Base-by-base conservation (phyloP, 2,329 filamentous ascomycete genomes). In the Curvularia sp. region DNA sequence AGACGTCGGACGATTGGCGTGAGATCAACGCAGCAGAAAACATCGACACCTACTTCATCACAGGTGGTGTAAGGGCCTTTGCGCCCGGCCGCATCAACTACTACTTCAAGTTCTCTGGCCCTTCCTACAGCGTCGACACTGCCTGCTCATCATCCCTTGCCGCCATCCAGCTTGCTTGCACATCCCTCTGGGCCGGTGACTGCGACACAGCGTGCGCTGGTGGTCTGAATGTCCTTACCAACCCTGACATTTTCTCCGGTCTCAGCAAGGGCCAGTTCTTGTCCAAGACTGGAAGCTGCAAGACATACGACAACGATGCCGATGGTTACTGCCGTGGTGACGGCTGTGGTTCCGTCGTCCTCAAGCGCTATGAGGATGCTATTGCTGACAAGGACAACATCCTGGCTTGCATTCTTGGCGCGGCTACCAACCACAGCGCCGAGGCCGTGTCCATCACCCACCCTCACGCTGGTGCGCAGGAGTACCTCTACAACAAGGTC, bases 261-360 rank as follows among this genome's bases (percentile, higher is more conserved):
- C 80, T 94, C 7, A 89, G 87, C 71, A 87, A 89, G 65, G 91
- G 89, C 12, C 89, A 92, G 68, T 93, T 94, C 78, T 79, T 94
- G 65, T 91, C 89, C 28, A 89, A 89, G 78, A 90, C 86, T 51
- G 89, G 90, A 7, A 85, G 87, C 61, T 93, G 90, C 77, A 91
- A 92, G 70, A 92, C 91, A 0, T 95, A 92, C 71, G 91, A 94
- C 74, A 88, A 92, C 63, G 86, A 84, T 36, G 91, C 91, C 2
- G 90, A 93, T 76, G 91, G 91, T 1, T 94, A 95, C 77, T 94
- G 91, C 78, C 87, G 91, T 72, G 90, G 87, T 53, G 91, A 95
- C 67, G 88, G 86, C 18, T 89, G 89, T 60, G 91, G 87, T 1
- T 88, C 89, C 0, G 83, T 95, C 48, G 83, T 95, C 21, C 80